Conservation (phyloP, 345 rosid species). For the Eucalyptus brandiana region DNA sequence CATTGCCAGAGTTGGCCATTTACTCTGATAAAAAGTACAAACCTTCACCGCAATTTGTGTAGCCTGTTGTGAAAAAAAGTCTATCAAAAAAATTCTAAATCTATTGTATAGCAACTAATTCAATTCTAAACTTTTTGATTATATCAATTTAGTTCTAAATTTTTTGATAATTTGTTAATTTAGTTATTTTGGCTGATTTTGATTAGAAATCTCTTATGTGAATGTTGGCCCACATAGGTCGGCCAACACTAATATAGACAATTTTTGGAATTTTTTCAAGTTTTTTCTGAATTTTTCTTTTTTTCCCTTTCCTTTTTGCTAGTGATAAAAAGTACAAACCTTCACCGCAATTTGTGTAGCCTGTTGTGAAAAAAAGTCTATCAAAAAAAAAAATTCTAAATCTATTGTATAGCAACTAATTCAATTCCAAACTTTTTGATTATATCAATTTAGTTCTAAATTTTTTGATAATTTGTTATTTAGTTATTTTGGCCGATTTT, state of each 20-base stretch:
- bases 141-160: not conserved
- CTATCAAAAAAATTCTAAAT: not conserved
- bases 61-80: not conserved
- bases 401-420: not conserved
- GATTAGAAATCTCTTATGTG: not conserved
- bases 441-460: not conserved
- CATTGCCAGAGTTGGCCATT: not conserved
- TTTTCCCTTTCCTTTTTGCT: no score
- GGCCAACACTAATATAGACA: accelerated
- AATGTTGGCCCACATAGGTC: accelerated
- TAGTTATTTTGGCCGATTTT: not conserved
- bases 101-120: not conserved
- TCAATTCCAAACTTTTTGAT: not conserved
- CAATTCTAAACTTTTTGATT: not conserved
- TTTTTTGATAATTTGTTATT: not conserved
- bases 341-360: not conserved
- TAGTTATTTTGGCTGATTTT: not conserved
- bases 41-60: not conserved
- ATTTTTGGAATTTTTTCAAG: not conserved
- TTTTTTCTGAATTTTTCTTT: not conserved
- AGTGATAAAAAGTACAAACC: not conserved
- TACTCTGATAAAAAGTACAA: not conserved
- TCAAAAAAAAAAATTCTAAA: not conserved
- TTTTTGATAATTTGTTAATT: not conserved
- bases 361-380: not conserved